These are phyloP conservation scores for Tetrapisispora iriomotensis DNA, from an alignment of 805 yeast species.

Conservation along the genomic window DNA sequence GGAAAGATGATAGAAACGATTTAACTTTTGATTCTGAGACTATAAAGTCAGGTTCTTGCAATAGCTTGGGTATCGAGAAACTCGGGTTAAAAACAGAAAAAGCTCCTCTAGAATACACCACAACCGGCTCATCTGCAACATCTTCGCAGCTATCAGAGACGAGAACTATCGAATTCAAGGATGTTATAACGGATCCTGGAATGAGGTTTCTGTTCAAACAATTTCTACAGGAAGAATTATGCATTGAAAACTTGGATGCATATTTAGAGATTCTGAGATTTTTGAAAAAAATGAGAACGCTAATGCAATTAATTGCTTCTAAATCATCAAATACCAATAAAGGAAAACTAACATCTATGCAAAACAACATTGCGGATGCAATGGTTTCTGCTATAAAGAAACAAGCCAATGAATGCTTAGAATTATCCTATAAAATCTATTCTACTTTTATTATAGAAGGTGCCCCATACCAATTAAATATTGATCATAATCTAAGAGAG, in stretches of 20 bases:
- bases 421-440: conserved; percentile 54
- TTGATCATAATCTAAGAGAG: conserved; percentile 44
- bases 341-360: conserved; percentile 7
- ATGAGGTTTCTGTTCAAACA: conserved; percentile 53
- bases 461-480: conserved; percentile 62
- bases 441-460: conserved; percentile 55
- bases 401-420: conserved; percentile 46
- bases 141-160: neutral
- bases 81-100: conserved; percentile 5
- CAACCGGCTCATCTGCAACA: neutral
- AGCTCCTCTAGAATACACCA: conserved; percentile 10
- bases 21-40: neutral
- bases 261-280: conserved; percentile 50
- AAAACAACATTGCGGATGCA: conserved; percentile 23
- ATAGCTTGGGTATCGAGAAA: conserved; percentile 2
- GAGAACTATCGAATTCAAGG: neutral
- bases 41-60: neutral
- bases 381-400: conserved; percentile 33
- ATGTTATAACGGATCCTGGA: conserved; percentile 58
- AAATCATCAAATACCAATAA: conserved; percentile 8
- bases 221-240: conserved; percentile 55
- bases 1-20: neutral
- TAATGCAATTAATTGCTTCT: conserved; percentile 34
- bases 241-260: conserved; percentile 71
- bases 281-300: conserved; percentile 35